Percentiles rank a stretch among this genome's conserved stretches.
phyloP scores from a whole-genome alignment of 1,139 yeast species.

The Yamadazyma pseudoaaseri region DNA sequence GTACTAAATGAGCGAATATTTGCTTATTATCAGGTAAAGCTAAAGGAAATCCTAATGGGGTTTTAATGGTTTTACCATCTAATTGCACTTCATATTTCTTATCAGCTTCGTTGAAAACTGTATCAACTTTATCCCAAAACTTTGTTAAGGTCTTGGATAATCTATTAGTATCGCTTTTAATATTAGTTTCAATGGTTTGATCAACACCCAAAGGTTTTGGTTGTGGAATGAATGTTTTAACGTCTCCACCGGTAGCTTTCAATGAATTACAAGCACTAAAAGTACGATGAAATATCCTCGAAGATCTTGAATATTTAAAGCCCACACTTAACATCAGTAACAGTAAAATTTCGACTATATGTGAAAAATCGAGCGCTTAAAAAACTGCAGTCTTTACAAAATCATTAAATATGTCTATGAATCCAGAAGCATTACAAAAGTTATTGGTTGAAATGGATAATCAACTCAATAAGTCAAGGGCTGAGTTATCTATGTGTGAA shows the following conservation, averaged over 20 bases:
- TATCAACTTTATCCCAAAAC: constrained; percentile 82
- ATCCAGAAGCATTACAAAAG: constrained; percentile 53
- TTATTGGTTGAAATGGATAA: constrained; percentile 62
- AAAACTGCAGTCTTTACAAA: too few species aligned
- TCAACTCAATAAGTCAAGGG: constrained; percentile 56
- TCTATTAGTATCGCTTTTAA: constrained; percentile 64
- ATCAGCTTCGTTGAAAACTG: constrained; percentile 30
- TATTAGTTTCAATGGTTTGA: constrained; percentile 50
- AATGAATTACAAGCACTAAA: constrained; percentile 3
- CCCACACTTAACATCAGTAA: constrained; percentile 12
- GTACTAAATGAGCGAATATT: constrained; percentile 68
- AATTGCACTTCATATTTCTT: constrained; percentile 54
- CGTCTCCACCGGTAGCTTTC: constrained; percentile 10
- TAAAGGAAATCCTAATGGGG: constrained; percentile 78
- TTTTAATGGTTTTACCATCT: constrained; percentile 74
- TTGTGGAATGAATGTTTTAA: constrained; percentile 6
- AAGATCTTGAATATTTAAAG: constrained; percentile 3
- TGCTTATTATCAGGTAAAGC: constrained; percentile 60
- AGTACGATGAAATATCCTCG: constrained; percentile 4
- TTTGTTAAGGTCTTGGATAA: constrained; percentile 67
- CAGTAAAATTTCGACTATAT: too few species aligned
- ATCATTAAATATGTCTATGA: constrained; percentile 25
- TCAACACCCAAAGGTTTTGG: constrained; percentile 33
- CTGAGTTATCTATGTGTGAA: constrained; percentile 63
- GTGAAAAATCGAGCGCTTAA: too few species aligned